Evolutionary conservation across 2,329 filamentous ascomycete genomes (phyloP), one percentile per base, ranked within the genome.

Genomic region (Colletotrichum sp.): DNA sequence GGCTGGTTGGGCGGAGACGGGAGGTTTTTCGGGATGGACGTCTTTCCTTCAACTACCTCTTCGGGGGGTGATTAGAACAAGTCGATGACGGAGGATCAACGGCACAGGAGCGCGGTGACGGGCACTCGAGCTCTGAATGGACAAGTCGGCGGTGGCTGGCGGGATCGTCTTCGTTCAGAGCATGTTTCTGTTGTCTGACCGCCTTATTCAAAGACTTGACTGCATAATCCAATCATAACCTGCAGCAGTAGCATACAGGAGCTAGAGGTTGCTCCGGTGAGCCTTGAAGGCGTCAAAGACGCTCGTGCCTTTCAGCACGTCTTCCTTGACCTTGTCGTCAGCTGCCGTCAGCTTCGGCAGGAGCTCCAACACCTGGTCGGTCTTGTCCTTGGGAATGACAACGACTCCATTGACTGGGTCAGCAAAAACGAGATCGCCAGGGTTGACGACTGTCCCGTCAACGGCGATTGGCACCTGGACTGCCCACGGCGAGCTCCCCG

Each of bases 361-460:
- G 77, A 95, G 80, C 64, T 90, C 89, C 14, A 94, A 80, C 24
- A 95, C 90, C 63, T 89, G 87, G 13, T 88, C 86, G 12, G 95
- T 81, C 79, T 91, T 90, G 38, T 87, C 88, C 63, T 86, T 84
- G 2, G 94, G 94, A 73, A 96, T 93, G 32, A 91, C 88, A 14
- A 94, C 93, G 2, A 94, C 90, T 1, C 93, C 94, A 77, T 95
- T 94, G n/a, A 86, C 84, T 6, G 91, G 89, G 81, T 96, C 94
- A 71, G 91, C 90, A 83, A 95, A 92, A 61, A 94, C 87, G 48
- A 95, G 87, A 82, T 96, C 94, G 9, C 93, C 92, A 82, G 85
- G 87, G 21, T 78, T 81, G 64, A 89, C 81, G 43, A 82, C 74
- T 56, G 86, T 85, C 55, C 86, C 87, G 59, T 86, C 83, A 61